These are phyloP conservation scores for Alternaria postmessia DNA, from an alignment of 2,329 filamentous ascomycete species.

Conservation along the genomic window DNA sequence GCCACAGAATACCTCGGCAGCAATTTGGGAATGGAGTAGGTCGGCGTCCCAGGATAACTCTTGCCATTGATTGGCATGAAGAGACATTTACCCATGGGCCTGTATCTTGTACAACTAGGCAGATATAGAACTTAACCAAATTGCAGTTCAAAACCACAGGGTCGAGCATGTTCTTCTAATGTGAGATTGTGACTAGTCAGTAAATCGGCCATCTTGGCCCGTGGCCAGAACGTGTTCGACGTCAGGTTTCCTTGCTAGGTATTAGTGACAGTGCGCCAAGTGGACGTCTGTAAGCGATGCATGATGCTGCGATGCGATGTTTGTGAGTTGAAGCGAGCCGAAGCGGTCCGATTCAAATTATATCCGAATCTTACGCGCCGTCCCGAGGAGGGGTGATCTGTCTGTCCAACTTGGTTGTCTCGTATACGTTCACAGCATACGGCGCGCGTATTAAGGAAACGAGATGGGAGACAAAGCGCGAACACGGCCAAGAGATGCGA, in stretches of 20 bases:
- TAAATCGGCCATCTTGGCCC: constrained; percentile 6
- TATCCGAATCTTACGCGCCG: background rate
- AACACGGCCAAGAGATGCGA: constrained; percentile 19
- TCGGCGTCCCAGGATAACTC: constrained; percentile 13
- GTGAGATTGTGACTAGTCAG: background rate
- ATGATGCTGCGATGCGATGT: background rate
- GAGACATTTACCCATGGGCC: constrained; percentile 4
- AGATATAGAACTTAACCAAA: constrained; percentile 7
- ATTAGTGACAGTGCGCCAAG: constrained; percentile 14
- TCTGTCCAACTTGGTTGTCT: background rate
- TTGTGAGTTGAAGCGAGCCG: background rate
- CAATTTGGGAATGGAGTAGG: constrained; percentile 7
- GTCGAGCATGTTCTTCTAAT: background rate
- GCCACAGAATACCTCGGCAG: constrained; percentile 17
- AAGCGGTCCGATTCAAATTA: background rate
- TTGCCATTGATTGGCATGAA: constrained; percentile 2
- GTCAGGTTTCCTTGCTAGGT: constrained; percentile 2
- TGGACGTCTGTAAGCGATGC: constrained; percentile 8
- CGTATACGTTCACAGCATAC: background rate
- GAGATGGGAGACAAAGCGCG: constrained; percentile 1
- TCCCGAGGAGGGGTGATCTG: background rate
- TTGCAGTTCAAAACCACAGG: constrained; percentile 1
- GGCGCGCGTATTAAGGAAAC: background rate
- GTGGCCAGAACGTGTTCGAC: constrained; percentile 9
- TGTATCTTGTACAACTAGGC: constrained; percentile 12